A percentile compares a stretch with the other conserved stretches of the same genome.
These are phyloP conservation scores for Fraxinus quadrangulata DNA, from an alignment of 257 asterid species.

Conservation along the genomic window DNA sequence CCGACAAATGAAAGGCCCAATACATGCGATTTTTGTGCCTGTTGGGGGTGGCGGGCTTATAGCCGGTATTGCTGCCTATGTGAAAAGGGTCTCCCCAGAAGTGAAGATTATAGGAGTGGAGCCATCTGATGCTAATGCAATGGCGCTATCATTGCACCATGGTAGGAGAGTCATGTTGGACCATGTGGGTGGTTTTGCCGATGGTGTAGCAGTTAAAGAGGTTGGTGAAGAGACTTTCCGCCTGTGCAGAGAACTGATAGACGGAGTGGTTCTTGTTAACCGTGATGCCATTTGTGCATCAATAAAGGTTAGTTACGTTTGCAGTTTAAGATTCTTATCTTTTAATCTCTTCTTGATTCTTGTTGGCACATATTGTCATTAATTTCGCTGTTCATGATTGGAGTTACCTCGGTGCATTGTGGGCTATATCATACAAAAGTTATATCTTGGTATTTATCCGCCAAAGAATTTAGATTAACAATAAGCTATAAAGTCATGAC, in stretches of 20 bases:
- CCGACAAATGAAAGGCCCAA: slow-evolving; percentile 62
- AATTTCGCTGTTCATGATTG: not conserved
- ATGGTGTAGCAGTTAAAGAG: slow-evolving; percentile 96
- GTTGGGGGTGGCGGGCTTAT: slow-evolving; percentile 98
- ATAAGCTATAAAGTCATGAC: slow-evolving; percentile 3
- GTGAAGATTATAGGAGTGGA: slow-evolving; percentile 92
- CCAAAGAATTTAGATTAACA: not conserved
- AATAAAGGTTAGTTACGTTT: slow-evolving; percentile 66
- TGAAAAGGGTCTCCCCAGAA: slow-evolving; percentile 84
- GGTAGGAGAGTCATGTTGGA: slow-evolving; percentile 76
- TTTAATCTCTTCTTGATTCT: slow-evolving; percentile 20
- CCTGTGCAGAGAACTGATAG: slow-evolving; percentile 75
- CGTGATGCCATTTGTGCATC: slow-evolving; percentile 98
- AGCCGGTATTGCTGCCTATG: slow-evolving; percentile 95
- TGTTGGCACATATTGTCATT: slow-evolving; percentile 10
- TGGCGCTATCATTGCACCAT: slow-evolving; percentile 87
- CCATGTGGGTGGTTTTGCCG: slow-evolving; percentile 97
- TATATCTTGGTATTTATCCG: slow-evolving; percentile 1
- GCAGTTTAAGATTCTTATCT: not conserved
- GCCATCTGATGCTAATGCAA: slow-evolving; percentile 89
- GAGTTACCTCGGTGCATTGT: not conserved
- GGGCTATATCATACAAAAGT: not conserved
- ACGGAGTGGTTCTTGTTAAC: slow-evolving; percentile 86
- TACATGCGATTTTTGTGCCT: slow-evolving; percentile 91
- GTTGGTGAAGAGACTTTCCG: slow-evolving; percentile 91